phyloP scores from a whole-genome alignment of 2,329 filamentous ascomycete species.

The Endothia cerciana region DNA sequence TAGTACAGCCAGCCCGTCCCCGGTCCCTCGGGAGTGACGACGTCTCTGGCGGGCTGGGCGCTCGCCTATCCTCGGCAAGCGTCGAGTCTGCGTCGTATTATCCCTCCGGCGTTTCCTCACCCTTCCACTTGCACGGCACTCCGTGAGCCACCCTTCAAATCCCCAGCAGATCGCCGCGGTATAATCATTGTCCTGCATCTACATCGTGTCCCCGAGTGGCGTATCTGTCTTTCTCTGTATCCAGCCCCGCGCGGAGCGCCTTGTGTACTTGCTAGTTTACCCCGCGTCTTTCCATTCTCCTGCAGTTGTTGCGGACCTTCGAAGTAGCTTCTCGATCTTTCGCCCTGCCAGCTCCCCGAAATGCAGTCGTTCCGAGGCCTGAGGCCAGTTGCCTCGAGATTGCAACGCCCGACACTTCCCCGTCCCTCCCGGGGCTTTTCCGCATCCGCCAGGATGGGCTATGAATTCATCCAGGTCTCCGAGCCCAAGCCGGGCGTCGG shows the following conservation, averaged over 20 bases:
- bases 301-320: background rate
- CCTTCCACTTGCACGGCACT: background rate
- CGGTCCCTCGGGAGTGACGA: background rate
- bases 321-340: background rate
- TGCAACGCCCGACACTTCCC: conserved; percentile 62
- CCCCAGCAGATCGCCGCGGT: no score
- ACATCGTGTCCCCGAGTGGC: background rate
- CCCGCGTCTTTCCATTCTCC: background rate
- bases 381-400: conserved; percentile 63
- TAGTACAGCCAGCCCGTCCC: background rate
- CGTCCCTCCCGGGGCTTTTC: conserved; percentile 58
- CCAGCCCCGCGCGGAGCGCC: background rate
- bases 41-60: background rate
- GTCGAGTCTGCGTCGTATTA: conserved; percentile 1
- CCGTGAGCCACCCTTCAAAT: no score
- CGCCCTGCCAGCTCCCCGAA: background rate
- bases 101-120: no score
- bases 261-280: background rate
- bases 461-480: conserved; percentile 83
- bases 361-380: conserved; percentile 63
- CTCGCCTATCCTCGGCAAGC: conserved; percentile 8
- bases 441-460: conserved; percentile 52
- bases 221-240: background rate
- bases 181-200: background rate
- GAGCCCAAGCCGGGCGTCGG: conserved; percentile 87